A percentile compares a stretch with the other conserved stretches of the same genome.
These are phyloP conservation scores for Gracilaria vermiculophylla DNA, from an alignment of 23 red algal species.

Conservation along the genomic window DNA sequence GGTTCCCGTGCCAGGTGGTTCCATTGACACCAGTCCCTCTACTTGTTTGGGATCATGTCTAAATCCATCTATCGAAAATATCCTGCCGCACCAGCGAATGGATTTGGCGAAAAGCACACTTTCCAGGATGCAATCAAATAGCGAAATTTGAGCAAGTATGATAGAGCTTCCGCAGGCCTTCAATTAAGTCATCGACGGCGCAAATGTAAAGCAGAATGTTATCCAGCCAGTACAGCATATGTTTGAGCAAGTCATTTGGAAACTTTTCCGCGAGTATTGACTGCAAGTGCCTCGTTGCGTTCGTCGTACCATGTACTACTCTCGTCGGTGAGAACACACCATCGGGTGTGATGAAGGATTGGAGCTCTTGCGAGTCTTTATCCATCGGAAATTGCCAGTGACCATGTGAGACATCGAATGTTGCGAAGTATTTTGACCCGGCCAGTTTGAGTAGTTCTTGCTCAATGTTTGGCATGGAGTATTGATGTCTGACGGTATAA, in stretches of 20 bases:
- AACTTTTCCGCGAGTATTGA: background rate
- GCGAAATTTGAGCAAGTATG: background rate
- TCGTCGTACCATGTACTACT: constrained; percentile 9
- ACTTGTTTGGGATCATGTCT: background rate
- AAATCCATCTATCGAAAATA: background rate
- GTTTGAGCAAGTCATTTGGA: background rate
- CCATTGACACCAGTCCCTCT: background rate
- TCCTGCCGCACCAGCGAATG: background rate
- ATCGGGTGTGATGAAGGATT: background rate
- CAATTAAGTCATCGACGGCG: background rate
- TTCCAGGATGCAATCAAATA: constrained; percentile 7
- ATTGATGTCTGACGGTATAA: background rate
- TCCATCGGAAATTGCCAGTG: background rate
- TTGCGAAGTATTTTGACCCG: background rate
- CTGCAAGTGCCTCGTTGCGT: constrained; percentile 7
- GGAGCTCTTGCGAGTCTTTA: background rate
- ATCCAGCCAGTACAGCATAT: background rate
- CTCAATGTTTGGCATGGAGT: background rate
- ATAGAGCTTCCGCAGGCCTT: background rate
- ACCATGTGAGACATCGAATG: background rate
- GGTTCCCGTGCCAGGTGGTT: background rate
- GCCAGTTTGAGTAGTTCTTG: background rate
- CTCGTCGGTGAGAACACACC: background rate
- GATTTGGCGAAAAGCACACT: constrained; percentile 1
- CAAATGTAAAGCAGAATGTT: background rate